These are phyloP conservation scores for Ambrosiella cleistominuta DNA, from an alignment of 2,329 filamentous ascomycete species.

Conservation along the genomic window DNA sequence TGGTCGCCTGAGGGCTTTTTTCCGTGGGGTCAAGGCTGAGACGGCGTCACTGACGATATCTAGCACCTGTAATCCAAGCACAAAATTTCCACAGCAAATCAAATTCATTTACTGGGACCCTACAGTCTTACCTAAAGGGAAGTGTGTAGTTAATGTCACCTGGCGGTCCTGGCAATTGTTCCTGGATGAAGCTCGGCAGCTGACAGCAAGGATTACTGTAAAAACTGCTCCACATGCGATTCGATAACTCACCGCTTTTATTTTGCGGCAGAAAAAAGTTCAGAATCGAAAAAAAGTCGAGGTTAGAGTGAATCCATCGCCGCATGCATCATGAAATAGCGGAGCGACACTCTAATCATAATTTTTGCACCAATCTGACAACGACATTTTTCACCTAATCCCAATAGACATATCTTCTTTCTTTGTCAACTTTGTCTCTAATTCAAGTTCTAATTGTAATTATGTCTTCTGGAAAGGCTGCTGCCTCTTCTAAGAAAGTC, in stretches of 20 bases:
- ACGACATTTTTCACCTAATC: too few relatives aligned
- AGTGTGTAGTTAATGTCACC: too few relatives aligned
- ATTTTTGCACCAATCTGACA: too few relatives aligned
- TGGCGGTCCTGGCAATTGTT: too few relatives aligned
- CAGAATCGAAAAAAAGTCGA: conserved; percentile 1
- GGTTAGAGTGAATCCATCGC: background rate
- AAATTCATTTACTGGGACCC: background rate
- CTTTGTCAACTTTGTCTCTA: background rate
- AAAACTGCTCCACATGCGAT: conserved; percentile 3
- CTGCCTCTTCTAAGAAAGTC: conserved; percentile 25
- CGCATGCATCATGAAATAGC: too few relatives aligned
- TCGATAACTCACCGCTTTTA: conserved; percentile 2
- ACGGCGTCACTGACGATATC: background rate
- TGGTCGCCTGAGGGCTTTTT: background rate
- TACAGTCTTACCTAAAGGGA: background rate
- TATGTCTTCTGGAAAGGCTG: conserved; percentile 9
- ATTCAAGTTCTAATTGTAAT: background rate
- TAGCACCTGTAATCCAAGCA: background rate
- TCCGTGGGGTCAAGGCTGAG: background rate
- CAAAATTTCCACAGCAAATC: background rate
- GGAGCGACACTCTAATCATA: too few relatives aligned
- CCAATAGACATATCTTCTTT: background rate
- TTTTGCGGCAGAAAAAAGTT: conserved; percentile 11
- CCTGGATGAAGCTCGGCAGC: too few relatives aligned
- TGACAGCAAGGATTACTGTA: background rate